Percentiles rank a stretch among this genome's conserved stretches.
Conservation (phyloP, 2,329 filamentous ascomycete genomes). For the Neofusicoccum kwambonambiense region DNA sequence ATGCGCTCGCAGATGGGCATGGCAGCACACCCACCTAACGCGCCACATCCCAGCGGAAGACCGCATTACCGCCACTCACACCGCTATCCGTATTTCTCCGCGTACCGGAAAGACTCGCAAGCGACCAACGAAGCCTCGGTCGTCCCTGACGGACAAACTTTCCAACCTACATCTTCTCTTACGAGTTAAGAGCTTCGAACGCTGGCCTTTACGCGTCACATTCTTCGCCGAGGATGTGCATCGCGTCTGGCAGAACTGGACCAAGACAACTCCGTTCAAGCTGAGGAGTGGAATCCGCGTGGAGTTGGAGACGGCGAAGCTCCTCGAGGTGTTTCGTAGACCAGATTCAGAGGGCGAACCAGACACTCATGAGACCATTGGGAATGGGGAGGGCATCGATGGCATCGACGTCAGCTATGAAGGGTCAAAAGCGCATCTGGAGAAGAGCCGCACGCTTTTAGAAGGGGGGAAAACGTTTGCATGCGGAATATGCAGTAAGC, state of each 20-base stretch:
- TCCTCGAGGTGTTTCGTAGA: background rate
- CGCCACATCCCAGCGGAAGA: conserved; percentile 62
- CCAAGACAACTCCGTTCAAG: conserved; percentile 2
- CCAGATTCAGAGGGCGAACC: conserved; percentile 13
- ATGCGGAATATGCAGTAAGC: conserved; percentile 52
- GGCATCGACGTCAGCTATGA: conserved; percentile 55
- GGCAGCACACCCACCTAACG: conserved; percentile 80
- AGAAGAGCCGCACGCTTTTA: conserved; percentile 46
- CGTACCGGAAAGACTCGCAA: conserved; percentile 43
- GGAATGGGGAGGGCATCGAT: conserved; percentile 34
- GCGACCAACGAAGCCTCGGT: conserved; percentile 43
- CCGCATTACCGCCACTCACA: conserved; percentile 20
- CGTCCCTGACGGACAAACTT: conserved; percentile 65
- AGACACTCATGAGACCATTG: conserved; percentile 23
- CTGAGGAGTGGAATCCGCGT: conserved; percentile 54
- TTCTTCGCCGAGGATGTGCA: conserved; percentile 75
- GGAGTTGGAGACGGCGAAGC: conserved; percentile 47
- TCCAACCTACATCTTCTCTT: conserved; percentile 80
- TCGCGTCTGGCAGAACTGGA: conserved; percentile 61
- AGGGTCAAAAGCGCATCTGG: conserved; percentile 49
- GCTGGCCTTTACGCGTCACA: conserved; percentile 78
- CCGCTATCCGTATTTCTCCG: conserved; percentile 33
- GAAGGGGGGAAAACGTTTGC: conserved; percentile 23
- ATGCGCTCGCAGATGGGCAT: conserved; percentile 70
- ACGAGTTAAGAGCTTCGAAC: conserved; percentile 72